Evolutionary conservation across 345 rosid genomes (phyloP).

Genomic region (Physaria fendleri): DNA sequence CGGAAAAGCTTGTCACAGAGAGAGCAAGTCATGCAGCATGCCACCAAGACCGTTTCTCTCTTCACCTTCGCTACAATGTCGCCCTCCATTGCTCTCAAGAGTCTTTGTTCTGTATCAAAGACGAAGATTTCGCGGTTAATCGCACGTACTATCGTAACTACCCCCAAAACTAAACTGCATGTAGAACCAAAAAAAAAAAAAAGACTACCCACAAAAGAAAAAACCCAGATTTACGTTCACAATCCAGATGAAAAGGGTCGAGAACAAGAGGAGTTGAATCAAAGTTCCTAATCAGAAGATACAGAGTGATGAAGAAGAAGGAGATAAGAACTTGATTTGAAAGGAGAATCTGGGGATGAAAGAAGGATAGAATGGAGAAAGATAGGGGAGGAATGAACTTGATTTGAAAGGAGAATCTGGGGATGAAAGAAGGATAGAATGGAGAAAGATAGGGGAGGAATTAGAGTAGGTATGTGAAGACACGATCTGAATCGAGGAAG

Average conservation of each 20-base stretch:
- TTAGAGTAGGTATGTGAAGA: background rate
- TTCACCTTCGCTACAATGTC: slow-evolving; percentile 54
- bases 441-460: background rate
- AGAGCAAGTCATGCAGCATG: slow-evolving; percentile 93
- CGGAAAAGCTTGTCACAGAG: slow-evolving; percentile 68
- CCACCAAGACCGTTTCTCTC: slow-evolving; percentile 61
- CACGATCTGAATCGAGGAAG: slow-evolving; percentile 27
- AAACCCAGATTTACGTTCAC: slow-evolving; percentile 47
- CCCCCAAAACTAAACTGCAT: slow-evolving; percentile 47
- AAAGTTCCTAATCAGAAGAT: slow-evolving; percentile 5
- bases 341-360: background rate
- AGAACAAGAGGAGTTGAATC: background rate
- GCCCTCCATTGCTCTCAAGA: slow-evolving; percentile 26
- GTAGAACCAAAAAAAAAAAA: slow-evolving; percentile 5
- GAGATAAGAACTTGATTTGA: too few species aligned
- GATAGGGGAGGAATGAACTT: too few species aligned
- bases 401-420: too few species aligned
- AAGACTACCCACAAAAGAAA: background rate
- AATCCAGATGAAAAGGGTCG: slow-evolving; percentile 19
- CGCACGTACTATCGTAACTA: slow-evolving; percentile 30
- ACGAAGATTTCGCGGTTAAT: slow-evolving; percentile 22
- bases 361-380: background rate
- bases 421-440: background rate
- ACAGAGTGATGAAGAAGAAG: slow-evolving; percentile 13
- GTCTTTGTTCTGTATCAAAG: background rate